Evolutionary conservation across 2,329 filamentous ascomycete genomes (phyloP).

Genomic region (Epichloe scottii): DNA sequence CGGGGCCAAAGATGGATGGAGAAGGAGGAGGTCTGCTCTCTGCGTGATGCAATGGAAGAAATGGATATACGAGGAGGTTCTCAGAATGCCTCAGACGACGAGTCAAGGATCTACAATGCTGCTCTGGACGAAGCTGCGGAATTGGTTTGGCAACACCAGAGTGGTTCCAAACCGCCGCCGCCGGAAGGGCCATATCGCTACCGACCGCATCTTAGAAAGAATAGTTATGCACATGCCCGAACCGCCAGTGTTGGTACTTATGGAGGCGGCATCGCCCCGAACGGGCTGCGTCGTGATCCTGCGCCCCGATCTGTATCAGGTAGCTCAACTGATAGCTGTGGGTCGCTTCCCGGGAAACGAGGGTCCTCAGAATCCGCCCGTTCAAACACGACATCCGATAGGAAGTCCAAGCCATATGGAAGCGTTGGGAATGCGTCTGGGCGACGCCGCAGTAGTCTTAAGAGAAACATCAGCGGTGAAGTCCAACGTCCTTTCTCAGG

Average conservation of each 20-base stretch:
- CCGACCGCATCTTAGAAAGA: conserved; percentile 53
- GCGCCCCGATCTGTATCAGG: conserved; percentile 35
- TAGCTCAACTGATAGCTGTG: conserved; percentile 38
- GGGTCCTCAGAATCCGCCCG: conserved; percentile 14
- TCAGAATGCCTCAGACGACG: conserved; percentile 28
- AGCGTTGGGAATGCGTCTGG: conserved; percentile 25
- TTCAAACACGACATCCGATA: conserved; percentile 8
- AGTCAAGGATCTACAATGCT: conserved; percentile 54
- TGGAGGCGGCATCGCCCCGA: conserved; percentile 25
- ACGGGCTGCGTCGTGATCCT: conserved; percentile 31
- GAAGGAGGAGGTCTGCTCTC: conserved; percentile 59
- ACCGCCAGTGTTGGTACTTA: conserved; percentile 44
- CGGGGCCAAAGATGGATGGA: conserved; percentile 67
- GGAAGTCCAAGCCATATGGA: conserved; percentile 28
- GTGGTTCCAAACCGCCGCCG: conserved; percentile 34
- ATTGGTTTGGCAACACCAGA: conserved; percentile 64
- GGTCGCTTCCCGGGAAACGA: conserved; percentile 20
- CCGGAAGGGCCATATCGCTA: conserved; percentile 54
- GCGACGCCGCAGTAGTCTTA: conserved; percentile 51
- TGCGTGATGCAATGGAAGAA: conserved; percentile 61
- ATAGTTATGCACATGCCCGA: conserved; percentile 58
- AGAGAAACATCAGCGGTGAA: conserved; percentile 59
- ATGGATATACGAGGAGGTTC: conserved; percentile 43
- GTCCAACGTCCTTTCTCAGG: conserved; percentile 55
- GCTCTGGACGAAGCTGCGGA: conserved; percentile 69